Evolutionary conservation across 2,329 filamentous ascomycete genomes (phyloP).

Genomic region (Elsinoe ampelina): DNA sequence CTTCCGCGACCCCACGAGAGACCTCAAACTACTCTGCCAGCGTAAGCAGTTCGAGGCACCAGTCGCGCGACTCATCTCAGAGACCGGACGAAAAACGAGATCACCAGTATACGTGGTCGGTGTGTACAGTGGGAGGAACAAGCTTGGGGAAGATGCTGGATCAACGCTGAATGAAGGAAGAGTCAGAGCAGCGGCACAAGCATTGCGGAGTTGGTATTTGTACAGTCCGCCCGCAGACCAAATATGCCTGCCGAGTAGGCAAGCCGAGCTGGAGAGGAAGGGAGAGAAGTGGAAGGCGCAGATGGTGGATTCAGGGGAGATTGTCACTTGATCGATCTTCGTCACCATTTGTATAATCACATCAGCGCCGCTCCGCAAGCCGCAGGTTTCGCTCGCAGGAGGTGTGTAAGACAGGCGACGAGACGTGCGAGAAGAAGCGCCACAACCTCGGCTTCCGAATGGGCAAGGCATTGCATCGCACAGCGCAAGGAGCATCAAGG

Average conservation of each 20-base stretch:
- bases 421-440: no score
- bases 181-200: conserved; percentile 68
- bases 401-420: no score
- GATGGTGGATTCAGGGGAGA: conserved; percentile 49
- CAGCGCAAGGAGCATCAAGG: not conserved
- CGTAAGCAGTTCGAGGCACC: conserved; percentile 84
- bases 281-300: conserved; percentile 43
- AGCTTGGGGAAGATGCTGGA: conserved; percentile 83
- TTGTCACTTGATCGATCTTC: conserved; percentile 32
- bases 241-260: conserved; percentile 44
- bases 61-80: conserved; percentile 75
- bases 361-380: not conserved
- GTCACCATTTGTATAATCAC: not conserved
- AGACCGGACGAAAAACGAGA: conserved; percentile 77
- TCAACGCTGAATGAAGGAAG: conserved; percentile 69
- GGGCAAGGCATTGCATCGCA: no score
- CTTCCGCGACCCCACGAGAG: conserved; percentile 74
- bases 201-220: conserved; percentile 90
- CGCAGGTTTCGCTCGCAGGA: no score
- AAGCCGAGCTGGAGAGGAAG: conserved; percentile 20
- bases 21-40: conserved; percentile 73
- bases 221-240: conserved; percentile 63
- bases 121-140: conserved; percentile 83
- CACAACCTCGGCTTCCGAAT: no score
- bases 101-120: conserved; percentile 90